These are phyloP conservation scores for Leptographium galeiforme DNA, from an alignment of 2,329 filamentous ascomycete genomes.

Conservation along the genomic window DNA sequence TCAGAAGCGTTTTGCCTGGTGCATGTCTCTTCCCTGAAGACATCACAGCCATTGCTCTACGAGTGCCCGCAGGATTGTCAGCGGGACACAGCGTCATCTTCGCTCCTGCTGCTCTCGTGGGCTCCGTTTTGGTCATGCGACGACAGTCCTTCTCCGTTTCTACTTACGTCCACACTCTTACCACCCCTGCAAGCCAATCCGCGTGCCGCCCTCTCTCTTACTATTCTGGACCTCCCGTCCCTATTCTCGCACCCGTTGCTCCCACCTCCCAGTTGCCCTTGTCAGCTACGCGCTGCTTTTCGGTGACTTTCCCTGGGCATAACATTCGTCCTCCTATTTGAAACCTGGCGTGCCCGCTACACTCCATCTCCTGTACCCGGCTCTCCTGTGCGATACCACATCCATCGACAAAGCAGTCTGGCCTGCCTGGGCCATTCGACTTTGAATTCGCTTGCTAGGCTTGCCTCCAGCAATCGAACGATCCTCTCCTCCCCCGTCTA, in stretches of 20 bases:
- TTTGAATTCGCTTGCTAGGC: too few species aligned
- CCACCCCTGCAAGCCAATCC: neutral
- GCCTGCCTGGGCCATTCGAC: constrained; percentile 4
- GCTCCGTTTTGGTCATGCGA: constrained; percentile 7
- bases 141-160: neutral
- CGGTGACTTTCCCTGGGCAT: neutral
- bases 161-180: neutral
- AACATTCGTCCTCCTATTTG: constrained; percentile 9
- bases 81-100: neutral
- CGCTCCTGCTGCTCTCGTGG: neutral
- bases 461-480: too few species aligned
- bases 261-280: neutral
- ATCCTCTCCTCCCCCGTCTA: too few species aligned
- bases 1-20: neutral
- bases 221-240: neutral
- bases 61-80: too few species aligned
- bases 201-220: neutral
- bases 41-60: neutral
- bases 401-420: constrained; percentile 1
- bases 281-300: neutral
- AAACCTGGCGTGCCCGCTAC: constrained; percentile 9
- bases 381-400: neutral
- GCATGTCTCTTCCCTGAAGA: neutral
- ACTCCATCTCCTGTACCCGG: constrained; percentile 1
- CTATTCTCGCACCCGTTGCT: neutral